A percentile compares a stretch with the other conserved stretches of the same genome.
These are phyloP conservation scores for Arachnomyces sp. DNA, from an alignment of 2,329 filamentous ascomycete species.

Conservation along the genomic window DNA sequence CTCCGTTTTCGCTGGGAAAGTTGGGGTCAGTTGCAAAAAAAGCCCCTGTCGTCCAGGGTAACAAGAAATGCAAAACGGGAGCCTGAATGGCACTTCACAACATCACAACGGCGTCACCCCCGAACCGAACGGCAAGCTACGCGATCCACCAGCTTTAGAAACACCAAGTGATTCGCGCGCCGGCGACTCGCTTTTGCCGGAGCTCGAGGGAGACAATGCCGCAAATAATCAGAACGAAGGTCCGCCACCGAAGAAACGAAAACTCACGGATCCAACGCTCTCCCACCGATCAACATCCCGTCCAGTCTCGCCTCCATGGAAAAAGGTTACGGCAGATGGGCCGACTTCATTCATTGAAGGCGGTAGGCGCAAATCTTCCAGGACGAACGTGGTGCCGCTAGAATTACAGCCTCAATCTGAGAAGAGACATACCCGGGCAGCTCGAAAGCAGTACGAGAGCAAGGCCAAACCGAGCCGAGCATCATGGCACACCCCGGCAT, in stretches of 20 bases:
- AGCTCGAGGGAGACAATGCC: slow-evolving; percentile 23
- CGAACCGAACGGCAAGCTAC: slow-evolving; percentile 17
- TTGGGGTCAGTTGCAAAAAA: slow-evolving; percentile 34
- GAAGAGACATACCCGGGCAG: slow-evolving; percentile 38
- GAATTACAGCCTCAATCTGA: slow-evolving; percentile 41
- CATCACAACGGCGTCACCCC: slow-evolving; percentile 32
- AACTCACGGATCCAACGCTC: slow-evolving; percentile 28
- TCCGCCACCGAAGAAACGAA: slow-evolving; percentile 39
- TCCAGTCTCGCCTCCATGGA: slow-evolving; percentile 78
- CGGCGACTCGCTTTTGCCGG: slow-evolving; percentile 19
- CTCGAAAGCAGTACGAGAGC: slow-evolving; percentile 26
- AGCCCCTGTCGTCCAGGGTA: slow-evolving; percentile 34
- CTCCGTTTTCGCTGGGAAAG: slow-evolving; percentile 36
- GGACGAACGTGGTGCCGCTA: slow-evolving; percentile 41
- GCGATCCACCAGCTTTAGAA: slow-evolving; percentile 17
- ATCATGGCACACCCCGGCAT: slow-evolving; percentile 6
- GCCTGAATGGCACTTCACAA: slow-evolving; percentile 31
- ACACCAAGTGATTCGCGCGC: slow-evolving; percentile 16
- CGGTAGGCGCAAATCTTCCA: slow-evolving; percentile 53
- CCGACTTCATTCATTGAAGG: slow-evolving; percentile 71
- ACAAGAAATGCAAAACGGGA: slow-evolving; percentile 42
- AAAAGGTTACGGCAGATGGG: slow-evolving; percentile 71
- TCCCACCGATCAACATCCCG: slow-evolving; percentile 33
- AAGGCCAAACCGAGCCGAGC: slow-evolving; percentile 20
- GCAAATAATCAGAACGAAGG: slow-evolving; percentile 24